Evolutionary conservation across 148 eudicot genomes (phyloP).

Genomic region (Cornus kousa): DNA sequence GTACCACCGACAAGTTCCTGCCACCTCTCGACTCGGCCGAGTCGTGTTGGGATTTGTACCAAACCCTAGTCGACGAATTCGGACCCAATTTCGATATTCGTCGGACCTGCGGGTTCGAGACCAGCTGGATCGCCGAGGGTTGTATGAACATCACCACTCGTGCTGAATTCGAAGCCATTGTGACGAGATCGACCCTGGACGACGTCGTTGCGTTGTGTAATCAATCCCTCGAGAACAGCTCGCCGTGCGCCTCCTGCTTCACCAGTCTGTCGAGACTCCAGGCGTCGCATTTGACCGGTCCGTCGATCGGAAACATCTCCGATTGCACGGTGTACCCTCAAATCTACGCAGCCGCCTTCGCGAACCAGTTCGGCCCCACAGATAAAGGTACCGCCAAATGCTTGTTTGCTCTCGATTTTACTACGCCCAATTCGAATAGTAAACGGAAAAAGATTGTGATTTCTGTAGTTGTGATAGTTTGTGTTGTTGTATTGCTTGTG

Average conservation of each 20-base stretch:
- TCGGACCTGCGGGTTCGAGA: conserved; percentile 44
- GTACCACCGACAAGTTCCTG: conserved; percentile 40
- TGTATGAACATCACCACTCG: conserved; percentile 74
- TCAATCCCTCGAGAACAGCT: conserved; percentile 39
- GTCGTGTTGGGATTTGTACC: conserved; percentile 61
- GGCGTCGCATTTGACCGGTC: conserved; percentile 43
- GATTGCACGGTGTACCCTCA: conserved; percentile 62
- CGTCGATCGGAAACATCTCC: conserved; percentile 39
- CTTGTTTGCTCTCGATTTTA: conserved; percentile 43
- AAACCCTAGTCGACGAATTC: conserved; percentile 38
- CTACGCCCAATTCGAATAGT: background rate
- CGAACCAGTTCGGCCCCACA: conserved; percentile 56
- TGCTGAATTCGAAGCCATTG: conserved; percentile 38
- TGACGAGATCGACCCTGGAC: conserved; percentile 16
- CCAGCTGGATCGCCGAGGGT: conserved; percentile 52
- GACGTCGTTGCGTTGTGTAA: conserved; percentile 46
- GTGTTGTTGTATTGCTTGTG: conserved; percentile 28
- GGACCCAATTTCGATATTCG: conserved; percentile 44
- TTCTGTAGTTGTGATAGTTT: conserved; percentile 24
- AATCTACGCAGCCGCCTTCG: conserved; percentile 59
- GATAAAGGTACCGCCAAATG: conserved; percentile 61
- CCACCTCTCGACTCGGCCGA: conserved; percentile 53
- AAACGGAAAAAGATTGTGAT: conserved; percentile 27
- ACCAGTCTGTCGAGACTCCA: conserved; percentile 28
- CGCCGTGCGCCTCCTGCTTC: conserved; percentile 54